A percentile compares a stretch with the other conserved stretches of the same genome.
Evolutionary conservation across 2,329 filamentous ascomycete genomes (phyloP).

Genomic region (Scopulariopsis brevicaulis): DNA sequence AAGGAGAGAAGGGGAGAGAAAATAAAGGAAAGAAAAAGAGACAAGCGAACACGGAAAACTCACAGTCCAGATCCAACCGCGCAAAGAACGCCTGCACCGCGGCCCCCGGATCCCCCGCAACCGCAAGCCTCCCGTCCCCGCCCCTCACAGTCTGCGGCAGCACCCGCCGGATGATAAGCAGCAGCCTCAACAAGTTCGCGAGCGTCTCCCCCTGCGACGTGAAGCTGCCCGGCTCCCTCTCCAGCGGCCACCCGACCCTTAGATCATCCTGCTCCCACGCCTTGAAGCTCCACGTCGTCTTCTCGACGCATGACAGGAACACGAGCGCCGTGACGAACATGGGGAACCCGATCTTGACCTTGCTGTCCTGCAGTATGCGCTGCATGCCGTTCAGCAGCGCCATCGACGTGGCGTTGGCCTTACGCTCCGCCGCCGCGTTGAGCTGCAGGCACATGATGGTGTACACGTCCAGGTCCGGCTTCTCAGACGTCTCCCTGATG

Average conservation of each 20-base stretch:
- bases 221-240: slow-evolving; percentile 41
- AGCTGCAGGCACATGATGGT: slow-evolving; percentile 53
- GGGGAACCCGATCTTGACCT: slow-evolving; percentile 45
- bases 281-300: slow-evolving; percentile 58
- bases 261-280: slow-evolving; percentile 54
- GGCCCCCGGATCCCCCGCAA: slow-evolving; percentile 30
- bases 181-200: slow-evolving; percentile 47
- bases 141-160: slow-evolving; percentile 39
- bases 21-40: background rate
- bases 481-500: slow-evolving; percentile 35
- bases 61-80: slow-evolving; percentile 44
- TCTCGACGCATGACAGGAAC: slow-evolving; percentile 55
- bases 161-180: slow-evolving; percentile 47
- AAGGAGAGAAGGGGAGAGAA: background rate
- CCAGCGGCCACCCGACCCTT: slow-evolving; percentile 48
- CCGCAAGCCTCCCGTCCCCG: slow-evolving; percentile 32
- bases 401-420: slow-evolving; percentile 48
- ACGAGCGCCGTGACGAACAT: slow-evolving; percentile 52
- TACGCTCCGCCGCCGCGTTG: slow-evolving; percentile 52
- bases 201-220: slow-evolving; percentile 48
- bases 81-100: slow-evolving; percentile 40
- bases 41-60: slow-evolving; percentile 16
- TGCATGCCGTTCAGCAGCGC: slow-evolving; percentile 49
- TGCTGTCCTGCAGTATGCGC: slow-evolving; percentile 48
- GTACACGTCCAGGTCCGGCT: slow-evolving; percentile 43